Base-by-base conservation (phyloP, 306 rosid genomes). In the Lathyrus sativus region DNA sequence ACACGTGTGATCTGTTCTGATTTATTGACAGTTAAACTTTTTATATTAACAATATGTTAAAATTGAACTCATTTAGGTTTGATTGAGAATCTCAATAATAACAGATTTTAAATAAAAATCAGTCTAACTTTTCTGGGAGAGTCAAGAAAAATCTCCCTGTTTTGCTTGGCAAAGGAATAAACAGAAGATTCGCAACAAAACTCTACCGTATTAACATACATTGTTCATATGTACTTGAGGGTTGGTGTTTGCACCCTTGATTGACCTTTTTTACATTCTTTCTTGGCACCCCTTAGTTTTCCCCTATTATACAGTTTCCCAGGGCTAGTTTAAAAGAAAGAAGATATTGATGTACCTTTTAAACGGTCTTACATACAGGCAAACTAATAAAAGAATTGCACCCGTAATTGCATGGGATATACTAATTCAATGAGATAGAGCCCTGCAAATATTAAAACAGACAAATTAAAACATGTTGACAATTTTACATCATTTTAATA, bases 351-450 rank as follows among this genome's bases (percentile, higher is more conserved):
- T 83, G 73, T 85, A 88, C 88, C 90, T 84, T 83, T 79, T 68
- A 72, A 77, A 86, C 82, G 73, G 82, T 77, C 78, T 75, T 86
- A 87, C 89, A 79, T 85, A 82, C 86, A 87, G 60, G 81, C 85
- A 90, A 86, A 85, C 85, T 80, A 88, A 85, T 86, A 48, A 88
- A 93, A 86, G 99, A 93, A 93, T 92, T 70, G 81, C 86, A 78
- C 78, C 88, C 77, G 53, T 71, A 39, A 65, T 76, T 31, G 79
- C 91, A 85, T 45, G 72, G 82, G 65, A 73, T 62, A 81, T 59
- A 46, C 55, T 22, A 62, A 73, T 48, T 51, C 69, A 80, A 78
- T 70, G 67, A 60, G 71, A 82, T 43, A 61, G 77, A 64, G 38
- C 81, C 91, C 96, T 85, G 96, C 80, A 75, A 78, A 78, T 58